These are phyloP conservation scores for Claviceps purpurea DNA, from an alignment of 2,329 filamentous ascomycete genomes.

Conservation along the genomic window DNA sequence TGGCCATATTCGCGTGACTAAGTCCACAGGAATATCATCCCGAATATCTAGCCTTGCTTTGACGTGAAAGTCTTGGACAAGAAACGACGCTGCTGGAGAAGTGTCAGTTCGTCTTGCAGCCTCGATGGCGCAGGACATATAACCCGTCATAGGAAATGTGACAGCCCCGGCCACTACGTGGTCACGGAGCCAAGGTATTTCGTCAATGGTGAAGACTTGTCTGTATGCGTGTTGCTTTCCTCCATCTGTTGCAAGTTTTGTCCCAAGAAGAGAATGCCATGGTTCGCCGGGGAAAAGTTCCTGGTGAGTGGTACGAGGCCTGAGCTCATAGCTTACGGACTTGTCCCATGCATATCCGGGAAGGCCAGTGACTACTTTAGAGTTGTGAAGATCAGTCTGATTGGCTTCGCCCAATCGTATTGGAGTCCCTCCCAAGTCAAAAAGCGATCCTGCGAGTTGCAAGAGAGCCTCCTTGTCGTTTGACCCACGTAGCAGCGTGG, in stretches of 20 bases:
- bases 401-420: neutral
- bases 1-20: constrained; percentile 14
- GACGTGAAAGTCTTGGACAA: constrained; percentile 10
- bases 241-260: too few species aligned
- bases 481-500: neutral
- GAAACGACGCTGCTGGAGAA: neutral
- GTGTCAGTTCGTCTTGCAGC: constrained; percentile 9
- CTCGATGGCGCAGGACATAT: constrained; percentile 16
- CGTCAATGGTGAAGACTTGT: neutral
- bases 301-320: too few species aligned
- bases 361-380: neutral
- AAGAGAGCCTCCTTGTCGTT: neutral
- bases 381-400: neutral
- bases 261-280: neutral
- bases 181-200: neutral
- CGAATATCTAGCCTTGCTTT: constrained; percentile 13
- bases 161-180: neutral
- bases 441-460: neutral
- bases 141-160: neutral
- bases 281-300: neutral
- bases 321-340: neutral
- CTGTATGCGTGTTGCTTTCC: too few species aligned
- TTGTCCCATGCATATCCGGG: neutral
- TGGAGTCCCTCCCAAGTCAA: neutral
- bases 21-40: constrained; percentile 15